Evolutionary conservation across 2,329 filamentous ascomycete species (phyloP), one percentile per base, ranked within the genome.

Genomic region (Fusarium liriodendri): DNA sequence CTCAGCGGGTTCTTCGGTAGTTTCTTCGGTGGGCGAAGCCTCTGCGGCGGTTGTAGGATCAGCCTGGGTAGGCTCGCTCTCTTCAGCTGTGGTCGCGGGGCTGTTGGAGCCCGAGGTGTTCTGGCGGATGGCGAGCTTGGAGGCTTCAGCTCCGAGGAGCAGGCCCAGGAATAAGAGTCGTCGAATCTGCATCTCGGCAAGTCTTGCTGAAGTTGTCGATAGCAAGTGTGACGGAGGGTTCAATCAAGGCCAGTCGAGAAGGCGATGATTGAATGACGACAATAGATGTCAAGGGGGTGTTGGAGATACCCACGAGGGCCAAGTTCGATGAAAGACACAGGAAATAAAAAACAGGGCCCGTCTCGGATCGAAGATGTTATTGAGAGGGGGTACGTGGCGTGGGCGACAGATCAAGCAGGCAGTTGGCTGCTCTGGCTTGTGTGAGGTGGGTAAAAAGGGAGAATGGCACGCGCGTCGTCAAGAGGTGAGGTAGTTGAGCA

Each of bases 121-220:
- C 65, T 77, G 77, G 25, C 72, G 76, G 37, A 32, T 66, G 25
- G 66, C 62, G 32, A 72, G 50, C 20, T 64, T 67, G n/a, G 74
- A 38, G 58, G 71, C 77, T 55, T 79, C 77, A n/a, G 72, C 71
- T 63, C 74, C 76, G 50, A 77, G 64, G 64, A 77, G 70, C 64
- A 79, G 57, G 62, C 77, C 73, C 60, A 79, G 25, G 33, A 78
- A 37, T n/a, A 79, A 64, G 25, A 79, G 61, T 62, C 72, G 59
- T 73, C 71, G 73, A 69, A 79, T 47, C 61, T 79, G 76, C 77
- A 79, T 79, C 33, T 66, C 70, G 70, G 54, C 33, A 63, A 62
- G 27, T 62, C 61, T 62, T 40, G 57, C 7, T 33, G 38, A 18
- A 38, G 45, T 66, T 69, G 38, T 69, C 54, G 62, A 50, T 59